phyloP scores from a whole-genome alignment of 169 alveolate genomes.

The Babesia bigemina region DNA sequence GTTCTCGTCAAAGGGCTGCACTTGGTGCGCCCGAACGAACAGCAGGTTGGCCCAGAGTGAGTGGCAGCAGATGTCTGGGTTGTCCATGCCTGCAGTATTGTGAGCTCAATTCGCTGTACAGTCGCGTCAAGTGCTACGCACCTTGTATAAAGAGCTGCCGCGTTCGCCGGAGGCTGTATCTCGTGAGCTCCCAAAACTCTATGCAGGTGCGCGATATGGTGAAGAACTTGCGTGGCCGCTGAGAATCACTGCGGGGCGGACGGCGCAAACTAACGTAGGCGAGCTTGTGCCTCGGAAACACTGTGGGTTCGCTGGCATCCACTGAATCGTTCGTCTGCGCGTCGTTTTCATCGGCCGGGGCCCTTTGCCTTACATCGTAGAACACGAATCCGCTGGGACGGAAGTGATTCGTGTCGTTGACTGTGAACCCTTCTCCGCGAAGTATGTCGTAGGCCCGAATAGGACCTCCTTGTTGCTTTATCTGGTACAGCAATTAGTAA shows the following conservation, averaged over 20 bases:
- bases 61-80: constrained; percentile 64
- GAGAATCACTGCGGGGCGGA: not conserved
- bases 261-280: constrained; percentile 6
- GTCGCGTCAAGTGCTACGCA: not conserved
- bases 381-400: constrained; percentile 77
- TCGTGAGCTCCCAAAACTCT: constrained; percentile 77
- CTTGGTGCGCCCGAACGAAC: constrained; percentile 30
- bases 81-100: constrained; percentile 44
- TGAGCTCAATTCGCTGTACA: no score
- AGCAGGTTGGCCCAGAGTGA: constrained; percentile 52
- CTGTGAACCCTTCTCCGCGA: constrained; percentile 67
- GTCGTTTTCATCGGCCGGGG: not conserved
- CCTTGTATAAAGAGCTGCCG: constrained; percentile 37
- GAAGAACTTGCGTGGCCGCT: constrained; percentile 73
- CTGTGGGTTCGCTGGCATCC: not conserved
- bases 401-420: constrained; percentile 65
- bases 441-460: constrained; percentile 70
- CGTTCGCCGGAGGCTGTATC: constrained; percentile 38
- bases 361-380: constrained; percentile 61
- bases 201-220: constrained; percentile 72
- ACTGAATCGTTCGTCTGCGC: not conserved
- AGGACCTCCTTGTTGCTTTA: constrained; percentile 76
- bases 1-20: not conserved
- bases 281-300: constrained; percentile 2
- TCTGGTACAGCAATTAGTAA: constrained; percentile 38